Percentiles rank a stretch among this genome's conserved stretches.
Conservation (phyloP, 768 basidiomycete genomes). For the Amanita polypyramis region DNA sequence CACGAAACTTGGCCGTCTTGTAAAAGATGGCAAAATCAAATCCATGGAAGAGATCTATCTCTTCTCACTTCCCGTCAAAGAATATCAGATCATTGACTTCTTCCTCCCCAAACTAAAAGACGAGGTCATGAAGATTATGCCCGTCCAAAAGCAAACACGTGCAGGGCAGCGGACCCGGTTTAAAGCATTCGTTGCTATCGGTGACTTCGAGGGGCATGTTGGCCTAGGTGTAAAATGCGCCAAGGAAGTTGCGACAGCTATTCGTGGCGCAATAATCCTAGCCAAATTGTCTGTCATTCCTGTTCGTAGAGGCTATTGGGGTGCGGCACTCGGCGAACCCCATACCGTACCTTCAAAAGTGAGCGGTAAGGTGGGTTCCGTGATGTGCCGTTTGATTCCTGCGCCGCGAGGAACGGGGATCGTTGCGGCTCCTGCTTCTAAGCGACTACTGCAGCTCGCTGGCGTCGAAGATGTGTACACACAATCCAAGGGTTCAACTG, state of each 20-base stretch:
- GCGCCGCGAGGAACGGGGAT: slow-evolving; percentile 99
- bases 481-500: slow-evolving; percentile 95
- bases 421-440: slow-evolving; percentile 96
- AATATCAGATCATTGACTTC: slow-evolving; percentile 98
- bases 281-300: slow-evolving; percentile 98
- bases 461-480: slow-evolving; percentile 98
- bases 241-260: slow-evolving; percentile 99
- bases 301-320: slow-evolving; percentile 99
- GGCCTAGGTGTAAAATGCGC: slow-evolving; percentile 99
- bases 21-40: slow-evolving; percentile 99
- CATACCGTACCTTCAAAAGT: slow-evolving; percentile 99
- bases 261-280: slow-evolving; percentile 98
- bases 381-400: slow-evolving; percentile 98
- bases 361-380: slow-evolving; percentile 96
- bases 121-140: slow-evolving; percentile 99
- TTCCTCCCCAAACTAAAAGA: slow-evolving; percentile 99
- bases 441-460: slow-evolving; percentile 93
- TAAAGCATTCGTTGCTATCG: slow-evolving; percentile 99
- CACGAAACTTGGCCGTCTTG: slow-evolving; percentile 98
- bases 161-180: slow-evolving; percentile 99
- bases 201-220: slow-evolving; percentile 97
- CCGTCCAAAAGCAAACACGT: slow-evolving; percentile 99
- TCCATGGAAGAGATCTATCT: slow-evolving; percentile 99
- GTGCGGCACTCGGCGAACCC: slow-evolving; percentile 95
- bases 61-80: slow-evolving; percentile 99